Percentiles rank a stretch among this genome's conserved stretches.
Conservation (phyloP, 2,329 filamentous ascomycete genomes). For the Mycosphaerella sp. region DNA sequence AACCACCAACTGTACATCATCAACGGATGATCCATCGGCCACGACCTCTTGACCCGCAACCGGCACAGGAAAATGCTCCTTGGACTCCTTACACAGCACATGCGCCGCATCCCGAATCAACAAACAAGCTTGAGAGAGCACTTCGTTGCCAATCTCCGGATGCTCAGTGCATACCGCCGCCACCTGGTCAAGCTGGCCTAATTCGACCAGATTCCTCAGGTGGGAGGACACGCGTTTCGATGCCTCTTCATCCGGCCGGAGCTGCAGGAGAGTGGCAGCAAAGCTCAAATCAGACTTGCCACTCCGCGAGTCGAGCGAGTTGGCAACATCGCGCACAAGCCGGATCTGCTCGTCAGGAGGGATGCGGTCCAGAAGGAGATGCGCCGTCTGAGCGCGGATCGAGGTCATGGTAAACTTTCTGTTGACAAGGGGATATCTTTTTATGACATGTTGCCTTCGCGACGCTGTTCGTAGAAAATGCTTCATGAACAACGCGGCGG, state of each 20-base stretch:
- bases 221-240: constrained; percentile 10
- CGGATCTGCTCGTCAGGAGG: constrained; percentile 16
- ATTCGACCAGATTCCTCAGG: constrained; percentile 14
- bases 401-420: constrained; percentile 16
- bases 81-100: not conserved
- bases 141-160: constrained; percentile 11
- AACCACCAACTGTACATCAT: not conserved
- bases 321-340: constrained; percentile 21
- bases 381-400: constrained; percentile 17
- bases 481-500: not conserved
- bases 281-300: constrained; percentile 19
- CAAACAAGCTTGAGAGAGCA: constrained; percentile 9
- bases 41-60: not conserved
- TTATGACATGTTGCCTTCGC: not conserved
- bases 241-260: constrained; percentile 13
- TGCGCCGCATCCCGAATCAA: not conserved
- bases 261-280: constrained; percentile 17
- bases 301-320: constrained; percentile 13
- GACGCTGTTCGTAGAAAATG: not conserved
- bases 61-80: constrained; percentile 7
- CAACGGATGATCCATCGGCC: constrained; percentile 1
- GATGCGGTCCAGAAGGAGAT: constrained; percentile 23
- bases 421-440: too few species aligned
- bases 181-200: constrained; percentile 17
- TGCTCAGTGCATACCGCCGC: constrained; percentile 17